These are phyloP conservation scores for Scheffersomyces segobiensis DNA, from an alignment of 1,139 yeast species.

Conservation along the genomic window DNA sequence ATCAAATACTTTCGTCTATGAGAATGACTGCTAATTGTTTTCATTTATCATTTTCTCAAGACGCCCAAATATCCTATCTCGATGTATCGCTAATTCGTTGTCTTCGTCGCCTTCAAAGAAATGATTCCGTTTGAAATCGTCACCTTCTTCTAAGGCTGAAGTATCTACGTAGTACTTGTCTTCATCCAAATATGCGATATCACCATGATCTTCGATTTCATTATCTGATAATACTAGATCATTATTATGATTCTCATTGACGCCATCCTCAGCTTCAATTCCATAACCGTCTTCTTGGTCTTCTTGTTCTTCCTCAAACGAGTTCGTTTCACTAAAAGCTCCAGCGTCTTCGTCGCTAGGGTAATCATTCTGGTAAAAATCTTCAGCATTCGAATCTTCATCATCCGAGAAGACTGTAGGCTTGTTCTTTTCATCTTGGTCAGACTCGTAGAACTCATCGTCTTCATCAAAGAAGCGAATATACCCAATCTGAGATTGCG, in stretches of 20 bases:
- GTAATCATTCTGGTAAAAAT: slow-evolving; percentile 87
- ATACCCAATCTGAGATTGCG: slow-evolving; percentile 61
- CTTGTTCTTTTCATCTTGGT: slow-evolving; percentile 50
- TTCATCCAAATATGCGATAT: slow-evolving; percentile 12
- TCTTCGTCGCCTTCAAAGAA: slow-evolving; percentile 57
- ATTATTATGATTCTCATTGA: slow-evolving; percentile 5
- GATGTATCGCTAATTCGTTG: slow-evolving; percentile 60
- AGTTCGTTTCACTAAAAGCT: slow-evolving; percentile 23
- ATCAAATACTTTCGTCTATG: background rate
- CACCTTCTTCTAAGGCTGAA: slow-evolving; percentile 19
- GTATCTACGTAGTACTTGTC: slow-evolving; percentile 23
- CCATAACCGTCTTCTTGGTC: slow-evolving; percentile 33
- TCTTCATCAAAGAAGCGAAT: slow-evolving; percentile 66
- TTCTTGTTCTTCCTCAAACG: slow-evolving; percentile 23
- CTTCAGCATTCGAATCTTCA: slow-evolving; percentile 68
- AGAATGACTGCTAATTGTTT: slow-evolving; percentile 1
- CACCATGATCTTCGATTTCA: slow-evolving; percentile 21
- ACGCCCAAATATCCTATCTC: slow-evolving; percentile 62
- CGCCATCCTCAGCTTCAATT: slow-evolving; percentile 18
- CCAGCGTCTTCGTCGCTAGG: slow-evolving; percentile 88
- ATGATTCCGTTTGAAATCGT: slow-evolving; percentile 38
- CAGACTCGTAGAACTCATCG: slow-evolving; percentile 43
- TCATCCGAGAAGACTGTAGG: slow-evolving; percentile 33
- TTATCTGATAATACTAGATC: slow-evolving; percentile 27
- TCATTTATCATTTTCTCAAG: slow-evolving; percentile 49